Conservation (phyloP, 1,284 basidiomycete species). For the Ceratobasidium theobromae region DNA sequence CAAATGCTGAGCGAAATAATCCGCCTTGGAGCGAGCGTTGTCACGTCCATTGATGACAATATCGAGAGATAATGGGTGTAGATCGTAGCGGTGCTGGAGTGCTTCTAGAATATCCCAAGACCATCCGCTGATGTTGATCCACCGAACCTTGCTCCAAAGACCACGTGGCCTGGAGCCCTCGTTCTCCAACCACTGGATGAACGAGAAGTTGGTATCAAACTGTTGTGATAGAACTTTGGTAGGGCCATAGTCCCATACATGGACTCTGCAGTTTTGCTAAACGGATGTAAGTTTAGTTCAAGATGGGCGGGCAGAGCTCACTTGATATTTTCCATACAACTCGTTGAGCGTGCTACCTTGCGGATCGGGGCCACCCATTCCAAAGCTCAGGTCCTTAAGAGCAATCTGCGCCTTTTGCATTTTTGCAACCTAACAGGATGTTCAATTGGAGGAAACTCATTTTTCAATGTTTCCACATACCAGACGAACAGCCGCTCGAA, state of each 20-base stretch:
- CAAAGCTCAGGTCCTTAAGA: slow-evolving; percentile 24
- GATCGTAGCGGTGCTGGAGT: slow-evolving; percentile 43
- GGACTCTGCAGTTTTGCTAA: slow-evolving; percentile 20
- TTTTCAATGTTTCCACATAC: background rate
- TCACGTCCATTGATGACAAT: slow-evolving; percentile 60
- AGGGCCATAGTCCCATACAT: slow-evolving; percentile 30
- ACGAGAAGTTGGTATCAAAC: slow-evolving; percentile 10
- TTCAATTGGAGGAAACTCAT: background rate
- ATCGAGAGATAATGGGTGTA: slow-evolving; percentile 71
- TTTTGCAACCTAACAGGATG: background rate
- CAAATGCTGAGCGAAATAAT: slow-evolving; percentile 66
- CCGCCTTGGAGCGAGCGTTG: slow-evolving; percentile 60
- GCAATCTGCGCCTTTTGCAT: slow-evolving; percentile 20
- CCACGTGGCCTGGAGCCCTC: background rate
- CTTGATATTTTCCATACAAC: slow-evolving; percentile 14
- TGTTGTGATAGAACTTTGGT: background rate
- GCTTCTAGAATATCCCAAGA: slow-evolving; percentile 35
- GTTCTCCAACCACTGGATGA: slow-evolving; percentile 5
- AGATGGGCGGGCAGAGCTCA: background rate
- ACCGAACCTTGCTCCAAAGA: slow-evolving; percentile 33
- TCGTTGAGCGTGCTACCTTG: background rate
- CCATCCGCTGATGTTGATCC: slow-evolving; percentile 36
- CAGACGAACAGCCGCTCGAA: slow-evolving; percentile 11
- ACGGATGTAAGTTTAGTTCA: background rate
- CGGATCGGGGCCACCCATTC: background rate